Evolutionary conservation across 2,329 filamentous ascomycete species (phyloP).

Genomic region (Alternaria arborescens): DNA sequence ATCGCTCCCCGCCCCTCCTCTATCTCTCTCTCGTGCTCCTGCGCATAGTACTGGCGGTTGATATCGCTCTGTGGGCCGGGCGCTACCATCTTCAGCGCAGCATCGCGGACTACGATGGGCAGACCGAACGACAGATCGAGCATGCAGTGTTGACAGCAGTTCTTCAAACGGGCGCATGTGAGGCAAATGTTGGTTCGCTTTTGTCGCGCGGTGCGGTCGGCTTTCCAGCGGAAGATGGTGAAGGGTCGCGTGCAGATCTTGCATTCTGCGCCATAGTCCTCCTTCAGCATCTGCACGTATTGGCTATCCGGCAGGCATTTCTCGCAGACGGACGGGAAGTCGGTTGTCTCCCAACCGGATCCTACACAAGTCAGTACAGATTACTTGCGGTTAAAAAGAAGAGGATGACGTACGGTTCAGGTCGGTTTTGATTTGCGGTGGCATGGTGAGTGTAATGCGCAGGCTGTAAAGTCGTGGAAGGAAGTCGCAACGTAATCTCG

Average conservation of each 20-base stretch:
- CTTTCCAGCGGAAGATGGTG: constrained; percentile 94
- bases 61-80: constrained; percentile 91
- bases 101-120: constrained; percentile 93
- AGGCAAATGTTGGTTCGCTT: constrained; percentile 96
- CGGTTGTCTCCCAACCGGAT: constrained; percentile 87
- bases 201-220: constrained; percentile 87
- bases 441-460: constrained; percentile 61
- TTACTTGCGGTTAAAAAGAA: neutral
- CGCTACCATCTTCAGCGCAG: constrained; percentile 96
- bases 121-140: constrained; percentile 95
- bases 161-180: constrained; percentile 95
- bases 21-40: constrained; percentile 95
- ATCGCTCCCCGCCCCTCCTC: constrained; percentile 83
- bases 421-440: constrained; percentile 94
- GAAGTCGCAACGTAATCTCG: constrained; percentile 1
- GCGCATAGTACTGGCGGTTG: constrained; percentile 96
- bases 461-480: neutral
- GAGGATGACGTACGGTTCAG: constrained; percentile 75
- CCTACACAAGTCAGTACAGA: neutral
- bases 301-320: constrained; percentile 95
- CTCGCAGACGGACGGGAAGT: constrained; percentile 89
- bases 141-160: constrained; percentile 99
- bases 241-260: constrained; percentile 90
- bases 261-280: constrained; percentile 83
- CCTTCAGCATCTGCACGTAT: constrained; percentile 98